A percentile compares a stretch with the other conserved stretches of the same genome.
Evolutionary conservation across 352 stramenopile genomes (phyloP).

Genomic region (Pythium myriotylum): DNA sequence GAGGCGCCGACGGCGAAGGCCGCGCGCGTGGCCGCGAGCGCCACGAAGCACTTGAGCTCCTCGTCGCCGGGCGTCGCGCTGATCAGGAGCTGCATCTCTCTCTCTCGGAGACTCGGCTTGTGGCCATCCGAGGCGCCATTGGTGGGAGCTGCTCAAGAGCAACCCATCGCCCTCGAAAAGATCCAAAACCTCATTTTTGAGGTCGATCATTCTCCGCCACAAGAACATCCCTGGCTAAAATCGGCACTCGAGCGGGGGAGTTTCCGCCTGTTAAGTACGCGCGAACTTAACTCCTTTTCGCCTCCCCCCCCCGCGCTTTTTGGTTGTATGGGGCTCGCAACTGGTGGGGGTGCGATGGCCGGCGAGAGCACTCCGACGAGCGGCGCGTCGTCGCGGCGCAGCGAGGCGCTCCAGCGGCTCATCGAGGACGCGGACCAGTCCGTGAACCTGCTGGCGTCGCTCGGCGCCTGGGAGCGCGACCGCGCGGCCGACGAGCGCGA

Average conservation of each 20-base stretch:
- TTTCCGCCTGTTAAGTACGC: conserved; percentile 12
- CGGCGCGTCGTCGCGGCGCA: conserved; percentile 32
- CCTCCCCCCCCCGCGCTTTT: conserved; percentile 9
- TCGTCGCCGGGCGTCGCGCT: conserved; percentile 58
- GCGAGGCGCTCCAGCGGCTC: conserved; percentile 66
- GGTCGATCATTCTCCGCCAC: conserved; percentile 24
- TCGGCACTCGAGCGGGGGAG: neutral
- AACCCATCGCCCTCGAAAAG: conserved; percentile 7
- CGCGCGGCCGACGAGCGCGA: neutral
- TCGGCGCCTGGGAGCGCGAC: conserved; percentile 39
- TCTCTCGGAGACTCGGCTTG: neutral
- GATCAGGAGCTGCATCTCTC: conserved; percentile 67
- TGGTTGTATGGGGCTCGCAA: neutral
- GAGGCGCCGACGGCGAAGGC: conserved; percentile 52
- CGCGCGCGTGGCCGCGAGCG: conserved; percentile 48
- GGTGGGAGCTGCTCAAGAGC: neutral
- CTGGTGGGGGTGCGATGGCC: neutral
- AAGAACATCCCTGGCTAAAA: conserved; percentile 26
- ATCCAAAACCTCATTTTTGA: conserved; percentile 26
- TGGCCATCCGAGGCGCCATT: neutral
- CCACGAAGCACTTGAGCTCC: conserved; percentile 86
- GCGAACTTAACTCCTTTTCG: conserved; percentile 24
- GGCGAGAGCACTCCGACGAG: neutral
- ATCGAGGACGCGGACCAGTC: conserved; percentile 78
- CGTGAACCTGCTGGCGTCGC: conserved; percentile 63